Evolutionary conservation across 2,329 filamentous ascomycete species (phyloP).

Genomic region (Alternaria dauci): DNA sequence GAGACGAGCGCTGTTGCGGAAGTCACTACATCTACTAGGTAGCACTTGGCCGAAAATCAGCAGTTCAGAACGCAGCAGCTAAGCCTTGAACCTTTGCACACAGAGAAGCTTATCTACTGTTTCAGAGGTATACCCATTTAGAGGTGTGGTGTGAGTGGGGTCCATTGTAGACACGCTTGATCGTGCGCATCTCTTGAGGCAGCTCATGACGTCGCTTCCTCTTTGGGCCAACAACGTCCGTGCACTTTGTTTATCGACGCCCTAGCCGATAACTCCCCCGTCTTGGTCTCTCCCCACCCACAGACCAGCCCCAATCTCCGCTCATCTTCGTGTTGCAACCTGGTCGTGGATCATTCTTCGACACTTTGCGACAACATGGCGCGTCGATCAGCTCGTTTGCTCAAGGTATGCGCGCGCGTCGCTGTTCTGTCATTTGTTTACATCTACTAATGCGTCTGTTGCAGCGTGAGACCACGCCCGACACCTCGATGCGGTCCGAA

Average conservation of each 20-base stretch:
- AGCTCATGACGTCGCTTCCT: slow-evolving; percentile 22
- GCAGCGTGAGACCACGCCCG: slow-evolving; percentile 40
- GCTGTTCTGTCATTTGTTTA: slow-evolving; percentile 36
- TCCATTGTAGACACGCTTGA: not conserved
- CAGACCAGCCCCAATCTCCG: slow-evolving; percentile 38
- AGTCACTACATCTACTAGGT: not conserved
- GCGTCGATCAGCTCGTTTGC: slow-evolving; percentile 48
- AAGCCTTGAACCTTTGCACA: not conserved
- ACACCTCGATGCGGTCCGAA: slow-evolving; percentile 24
- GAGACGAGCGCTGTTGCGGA: not conserved
- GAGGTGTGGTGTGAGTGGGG: no score
- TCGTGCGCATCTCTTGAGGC: not conserved
- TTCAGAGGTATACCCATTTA: not conserved
- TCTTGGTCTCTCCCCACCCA: slow-evolving; percentile 28
- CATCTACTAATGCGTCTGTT: slow-evolving; percentile 32
- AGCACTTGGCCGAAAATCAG: not conserved
- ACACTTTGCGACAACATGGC: slow-evolving; percentile 39
- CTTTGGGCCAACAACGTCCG: slow-evolving; percentile 14
- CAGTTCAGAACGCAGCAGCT: not conserved
- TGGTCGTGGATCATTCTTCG: slow-evolving; percentile 11
- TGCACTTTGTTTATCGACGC: slow-evolving; percentile 32
- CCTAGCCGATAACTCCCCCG: slow-evolving; percentile 23
- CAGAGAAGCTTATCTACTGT: not conserved
- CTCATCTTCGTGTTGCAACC: slow-evolving; percentile 14
- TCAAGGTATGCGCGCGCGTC: slow-evolving; percentile 40